Evolutionary conservation across 805 yeast species (phyloP), one percentile per base, ranked within the genome.

Genomic region (Teunomyces aglyptinius): DNA sequence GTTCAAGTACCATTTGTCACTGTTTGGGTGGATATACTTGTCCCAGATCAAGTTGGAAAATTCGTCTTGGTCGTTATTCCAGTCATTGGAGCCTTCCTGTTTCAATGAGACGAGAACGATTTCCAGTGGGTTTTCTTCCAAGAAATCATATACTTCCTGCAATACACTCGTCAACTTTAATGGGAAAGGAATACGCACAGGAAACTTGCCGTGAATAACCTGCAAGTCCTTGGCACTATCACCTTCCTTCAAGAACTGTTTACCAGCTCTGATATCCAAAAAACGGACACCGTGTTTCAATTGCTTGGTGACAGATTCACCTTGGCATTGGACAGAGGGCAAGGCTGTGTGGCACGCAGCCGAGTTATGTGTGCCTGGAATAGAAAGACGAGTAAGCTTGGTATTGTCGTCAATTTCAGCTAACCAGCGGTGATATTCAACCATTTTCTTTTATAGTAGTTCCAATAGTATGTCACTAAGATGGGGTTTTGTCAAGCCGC

Each of bases 301-400:
- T 64, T 86, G 94, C 2, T 77, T 80, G 2, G 74, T 63, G 42
- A 86, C 72, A 1, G 80, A 63, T 6, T 71, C 78, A 13, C 81
- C 85, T 62, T 86, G 94, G 61, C 94, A 86, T 59, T 82, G 85
- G 26, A 86, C 91, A 0, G 89, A 80, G 24, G 92, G 92, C 39
- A 85, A 66, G 2, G 91, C 85, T 6, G 77, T 68, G 60, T 83
- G 83, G 54, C 78, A 81, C 5, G 92, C 92, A 11, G 86, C 89
- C 35, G 88, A 76, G 60, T 86, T 86, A 67, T 86, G 94, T n/a
- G 92, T 86, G n/a, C 94, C 94, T 7, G 92, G 90, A 43, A 86
- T 70, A 0, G 91, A 71, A 44, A 86, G 70, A 47, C 75, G 67
- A 3, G 85, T 71, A 29, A 86, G 50, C 34, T 57, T 57, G 16